Base-by-base conservation (phyloP, 2,329 filamentous ascomycete species). In the Huntiella abstrusa region DNA sequence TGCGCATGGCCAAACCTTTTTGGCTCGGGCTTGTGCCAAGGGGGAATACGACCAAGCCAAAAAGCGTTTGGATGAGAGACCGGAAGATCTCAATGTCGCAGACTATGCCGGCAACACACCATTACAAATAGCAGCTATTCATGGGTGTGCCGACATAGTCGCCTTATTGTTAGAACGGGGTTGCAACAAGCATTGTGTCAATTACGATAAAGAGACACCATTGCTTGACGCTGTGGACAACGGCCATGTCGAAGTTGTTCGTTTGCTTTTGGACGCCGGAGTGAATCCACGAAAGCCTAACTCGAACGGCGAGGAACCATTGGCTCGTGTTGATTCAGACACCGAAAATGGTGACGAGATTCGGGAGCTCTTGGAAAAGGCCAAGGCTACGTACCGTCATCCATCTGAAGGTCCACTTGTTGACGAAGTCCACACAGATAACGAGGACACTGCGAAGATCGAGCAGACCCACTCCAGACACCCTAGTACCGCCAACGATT, bases 21-120 rank as follows among this genome's bases (percentile, higher is more conserved):
- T 98, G 17, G 86, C 88, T n/a, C 77, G 87, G 53, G 86, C 88
- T 22, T 93, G 86, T 60, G 83, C 87, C 34, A 78, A 80, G 54
- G 85, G 86, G 43, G 84, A 92, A 57, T 73, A 91, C 47, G 83
- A 88, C 1, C 68, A 69, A 7, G 86, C 84, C 12, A 87, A 83
- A 58, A 71, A 75, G 54, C 75, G 83, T 52, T 71, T 86, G 32
- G 67, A 72, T 6, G 83, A 92, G 57, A 75, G 86, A 15, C 86
- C 85, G 0, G 83, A 92, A 51, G 86, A 96, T 60, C 62, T 96
- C 46, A 83, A 98, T 54, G 73, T 87, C 49, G 77, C 83, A 17
- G 91, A 98, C 57, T 92, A 94, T 58, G 91, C 91, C 11, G 84
- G 85, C n/a, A 96, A 96, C 56, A 92, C 88, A 1, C 91, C 91